Base-by-base conservation (phyloP, 768 basidiomycete species). In the Chalciporus sphaerocephalus region DNA sequence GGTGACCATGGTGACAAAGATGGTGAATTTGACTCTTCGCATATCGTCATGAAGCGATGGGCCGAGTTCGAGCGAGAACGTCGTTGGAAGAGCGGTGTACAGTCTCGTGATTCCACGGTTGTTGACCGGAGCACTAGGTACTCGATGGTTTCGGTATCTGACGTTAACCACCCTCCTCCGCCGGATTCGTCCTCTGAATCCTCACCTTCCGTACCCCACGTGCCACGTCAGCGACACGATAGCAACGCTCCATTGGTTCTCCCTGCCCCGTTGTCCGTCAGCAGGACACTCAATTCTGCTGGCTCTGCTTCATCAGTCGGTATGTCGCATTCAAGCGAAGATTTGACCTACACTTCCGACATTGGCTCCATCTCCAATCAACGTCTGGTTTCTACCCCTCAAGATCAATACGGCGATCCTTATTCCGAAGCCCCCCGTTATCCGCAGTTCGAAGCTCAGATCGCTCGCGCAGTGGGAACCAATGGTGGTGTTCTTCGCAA, bases 31-130 rank as follows among this genome's bases (percentile, higher is more conserved):
- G 95, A 99, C 70, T 95, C 93, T 22, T 79, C 83, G 36, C 84
- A 94, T 68, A 98, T 99, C 56, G 87, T 95, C 27, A 97, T 98
- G 96, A 98, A 98, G 75, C 81, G 92, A 32, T 99, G 95, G 95
- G 92, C 83, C 15, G 96, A 98, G 68, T 98, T 96, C 64, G 96
- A 98, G 73, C 75, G 95, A 39, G 96, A 98, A 54, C 72, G 95
- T 54, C 76, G 93, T 50, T 97, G 91, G 92, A 92, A 84, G 81
- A 85, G 67, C 60, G 93, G 92, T 6, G 79, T 79, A 17, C 81
- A 85, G 53, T 93, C 91, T 5, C 78, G 87, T 50, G 92, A 95
- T 59, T 85, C 82, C 18, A 76, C 79, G 5, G 80, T 76, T 59
- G 38, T 62, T 71, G 16, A 15, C 15, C 69, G 66, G 50, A 68